Conservation (phyloP, 2,329 filamentous ascomycete species). For the Diatrype stigma region DNA sequence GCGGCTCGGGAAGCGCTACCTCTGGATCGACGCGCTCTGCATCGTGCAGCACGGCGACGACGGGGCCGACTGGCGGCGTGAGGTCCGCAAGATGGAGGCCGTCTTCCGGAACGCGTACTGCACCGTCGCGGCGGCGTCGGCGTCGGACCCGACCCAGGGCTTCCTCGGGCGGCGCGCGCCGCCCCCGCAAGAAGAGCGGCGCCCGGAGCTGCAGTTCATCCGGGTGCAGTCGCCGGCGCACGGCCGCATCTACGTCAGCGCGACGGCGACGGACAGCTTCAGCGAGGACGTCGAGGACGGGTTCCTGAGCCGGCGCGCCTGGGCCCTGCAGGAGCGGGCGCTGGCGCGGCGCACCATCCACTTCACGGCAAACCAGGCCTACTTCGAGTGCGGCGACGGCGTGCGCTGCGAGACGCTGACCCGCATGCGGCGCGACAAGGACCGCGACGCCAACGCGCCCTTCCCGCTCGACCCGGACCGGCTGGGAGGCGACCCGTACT, state of each 20-base stretch:
- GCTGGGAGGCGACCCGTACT: background rate
- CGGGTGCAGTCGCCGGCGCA: background rate
- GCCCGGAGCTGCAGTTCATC: background rate
- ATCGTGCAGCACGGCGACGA: background rate
- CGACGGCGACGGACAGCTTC: background rate
- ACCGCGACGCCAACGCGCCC: background rate
- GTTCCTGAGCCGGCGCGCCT: background rate
- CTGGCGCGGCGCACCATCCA: constrained; percentile 22
- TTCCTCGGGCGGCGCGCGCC: background rate
- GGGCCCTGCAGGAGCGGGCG: constrained; percentile 19
- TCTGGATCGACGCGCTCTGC: constrained; percentile 3
- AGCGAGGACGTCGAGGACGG: background rate
- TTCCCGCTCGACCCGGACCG: background rate
- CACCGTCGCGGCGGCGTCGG: constrained; percentile 18
- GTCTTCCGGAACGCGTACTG: background rate
- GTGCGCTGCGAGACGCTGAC: constrained; percentile 16
- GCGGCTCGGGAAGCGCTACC: constrained; percentile 1
- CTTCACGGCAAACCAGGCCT: constrained; percentile 21
- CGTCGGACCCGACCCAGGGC: background rate
- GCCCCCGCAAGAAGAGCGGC: background rate
- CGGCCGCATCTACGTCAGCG: background rate
- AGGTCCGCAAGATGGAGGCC: background rate
- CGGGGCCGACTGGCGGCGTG: background rate
- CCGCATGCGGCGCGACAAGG: too few species aligned
- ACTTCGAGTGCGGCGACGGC: constrained; percentile 22